phyloP scores from a whole-genome alignment of 140 eudicot species.

The Flaveria floridana region DNA sequence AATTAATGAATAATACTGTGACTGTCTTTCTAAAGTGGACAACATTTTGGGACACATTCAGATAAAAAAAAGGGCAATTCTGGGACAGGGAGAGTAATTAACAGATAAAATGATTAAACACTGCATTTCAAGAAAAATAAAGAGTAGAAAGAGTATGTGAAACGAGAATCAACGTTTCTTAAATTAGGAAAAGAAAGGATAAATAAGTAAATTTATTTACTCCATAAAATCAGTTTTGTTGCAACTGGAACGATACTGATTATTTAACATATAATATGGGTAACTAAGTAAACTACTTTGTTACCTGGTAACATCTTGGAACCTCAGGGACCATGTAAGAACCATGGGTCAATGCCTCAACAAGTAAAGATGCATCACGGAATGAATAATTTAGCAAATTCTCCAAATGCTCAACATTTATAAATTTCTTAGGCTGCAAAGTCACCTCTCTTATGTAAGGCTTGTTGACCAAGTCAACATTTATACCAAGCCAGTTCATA shows the following conservation, averaged over 20 bases:
- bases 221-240: background rate
- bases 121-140: too few species aligned
- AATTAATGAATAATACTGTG: too few species aligned
- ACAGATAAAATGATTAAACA: too few species aligned
- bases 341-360: conserved; percentile 87
- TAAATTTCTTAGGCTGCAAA: conserved; percentile 37
- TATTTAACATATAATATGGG: background rate
- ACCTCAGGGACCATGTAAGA: conserved; percentile 75
- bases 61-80: too few species aligned
- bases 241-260: background rate
- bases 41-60: too few species aligned
- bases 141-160: background rate
- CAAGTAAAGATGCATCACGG: conserved; percentile 58
- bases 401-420: conserved; percentile 47
- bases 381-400: conserved; percentile 51
- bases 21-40: too few species aligned
- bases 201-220: background rate
- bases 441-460: conserved; percentile 45
- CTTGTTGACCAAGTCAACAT: conserved; percentile 45
- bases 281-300: background rate
- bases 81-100: too few species aligned
- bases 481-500: conserved; percentile 78
- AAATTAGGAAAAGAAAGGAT: too few species aligned
- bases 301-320: conserved; percentile 84
- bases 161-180: too few species aligned